Base-by-base conservation (phyloP, 208 protist genomes). In the Naegleria gruberi region DNA sequence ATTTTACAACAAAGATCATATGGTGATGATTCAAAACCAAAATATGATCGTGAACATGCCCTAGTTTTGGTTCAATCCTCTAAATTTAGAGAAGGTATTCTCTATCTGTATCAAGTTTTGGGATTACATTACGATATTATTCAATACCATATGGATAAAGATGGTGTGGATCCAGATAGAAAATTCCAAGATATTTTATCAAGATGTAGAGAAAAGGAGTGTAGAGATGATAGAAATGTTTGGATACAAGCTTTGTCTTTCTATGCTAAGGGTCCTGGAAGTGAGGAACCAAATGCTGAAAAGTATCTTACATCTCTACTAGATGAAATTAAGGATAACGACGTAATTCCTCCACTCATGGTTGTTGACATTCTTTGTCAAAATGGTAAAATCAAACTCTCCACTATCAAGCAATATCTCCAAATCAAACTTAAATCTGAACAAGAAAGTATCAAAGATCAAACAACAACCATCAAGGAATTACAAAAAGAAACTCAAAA, bases 41-140 rank as follows among this genome's bases (percentile, higher is more conserved):
- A 93, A 73, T 99, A 98, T 90, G 95, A 98, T 91, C 91, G 92
- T 77, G 96, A 98, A 77, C 96, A 98, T 57, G 97, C 96, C 57
- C 93, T 99, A 43, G 94, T 95, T 7, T 93, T 98, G 37, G 90
- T 89, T 55, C 95, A 98, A 90, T 95, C 95, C 92, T 93, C 97
- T 91, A 91, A 95, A 41, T 98, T 97, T 90, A 92, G 95, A 90
- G 89, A 94, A 44, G 97, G 97, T 57, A 94, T 97, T 47, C 89
- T 98, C 8, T 95, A 96, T 87, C 93, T 99, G 3, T 96, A 97
- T 51, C 94, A 96, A 81, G 91, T 92, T 23, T 91, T 98, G 10
- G 89, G 94, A 34, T 93, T 97, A 44, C 96, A 93, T 15, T 90
- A 92, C 40, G 94, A 98, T 42, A 92, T 98, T 42, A 91, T 98